Evolutionary conservation across 257 asterid genomes (phyloP), one percentile per base, ranked within the genome.

Genomic region (Nicotiana attenuata): DNA sequence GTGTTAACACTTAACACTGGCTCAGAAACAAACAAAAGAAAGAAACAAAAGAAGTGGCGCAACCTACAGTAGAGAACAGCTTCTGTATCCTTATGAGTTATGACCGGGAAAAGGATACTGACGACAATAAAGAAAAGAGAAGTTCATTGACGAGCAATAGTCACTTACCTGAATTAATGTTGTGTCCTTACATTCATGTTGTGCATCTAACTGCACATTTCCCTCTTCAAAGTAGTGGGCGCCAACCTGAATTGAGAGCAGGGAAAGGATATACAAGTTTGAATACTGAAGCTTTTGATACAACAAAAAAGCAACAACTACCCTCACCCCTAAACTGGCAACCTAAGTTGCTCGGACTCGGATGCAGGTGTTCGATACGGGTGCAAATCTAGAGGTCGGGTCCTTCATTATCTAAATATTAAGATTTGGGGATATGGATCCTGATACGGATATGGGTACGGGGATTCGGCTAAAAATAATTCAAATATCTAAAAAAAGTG

Each of bases 171-270:
- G 98, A 88, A 94, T 83, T 77, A 88, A 80, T 47, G 98, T 92
- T 82, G 98, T 89, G 89, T 96, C 98, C 85, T 89, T 88, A 92
- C 95, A 89, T 81, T 92, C 97, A 53, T 92, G 93, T 84, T 92
- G 88, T 57, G 98, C 93, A 77, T 94, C 97, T 86, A 96, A 89
- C 91, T 96, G 99, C 81, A 96, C 99, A 91, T 96, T 96, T 85
- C 99, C 98, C 90, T 96, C 99, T 90, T 94, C 98, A 85, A 96
- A 96, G 89, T 96, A 96, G 88, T 96, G 99, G 55, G 99, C 99
- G 80, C 93, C 98, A 24, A 94, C 99, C 98, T 96, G 86, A 57
- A 82, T 76, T 64, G 81, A 84, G 69, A 79, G 81, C 79, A 81
- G 56, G 65, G 28, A 81, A 35, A 71, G 80, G 56, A 80, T 7